Evolutionary conservation across 169 alveolate species (phyloP), one percentile per base, ranked within the genome.

Genomic region (Cryptosporidium bovis): DNA sequence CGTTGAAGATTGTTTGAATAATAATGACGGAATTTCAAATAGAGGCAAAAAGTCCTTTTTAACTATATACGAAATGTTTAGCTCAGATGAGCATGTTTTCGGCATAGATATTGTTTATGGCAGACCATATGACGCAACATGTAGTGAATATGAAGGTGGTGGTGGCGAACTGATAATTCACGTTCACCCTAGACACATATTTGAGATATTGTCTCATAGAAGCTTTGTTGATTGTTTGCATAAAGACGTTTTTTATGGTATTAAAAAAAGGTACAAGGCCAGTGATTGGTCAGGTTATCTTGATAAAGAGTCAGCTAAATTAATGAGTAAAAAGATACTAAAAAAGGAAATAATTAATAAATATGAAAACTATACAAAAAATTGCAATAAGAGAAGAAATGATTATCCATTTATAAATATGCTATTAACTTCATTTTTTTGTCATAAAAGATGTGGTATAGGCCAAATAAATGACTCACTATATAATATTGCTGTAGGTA

Each of bases 221-320:
- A 27, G 16, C 27, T 77, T 77, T 20, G 50, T 16, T 6, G 65
- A 44, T 40, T 12, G 48, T 16, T 16, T 77, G 33, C 6, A 62
- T 33, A 58, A 40, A 29, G 58, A 31, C 16, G 18, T 40, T 10
- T 36, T 56, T 12, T 62, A 58, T 24, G 50, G 50, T 10, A 4
- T 18, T 0, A 60, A 62, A 13, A 24, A 31, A n/a, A 44, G 18
- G 29, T 77, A 40, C 50, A n/a, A 13, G 15, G 15, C 56, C 0
- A 51, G 71, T 3, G 87, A 62, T 6, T 77, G 87, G 87, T 40
- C 69, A 16, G 71, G 71, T 0, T 77, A 77, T 34, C 64, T 77
- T 24, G 48, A 13, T 7, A 48, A 77, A 31, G 31, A 34, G n/a
- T 15, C 15, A 12, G 3, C 31, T 33, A 69, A 53, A 51, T 36